Percentiles rank a stretch among this genome's conserved stretches.
These are phyloP conservation scores for Fomitopsis serialis DNA, from an alignment of 768 basidiomycete species.

Conservation along the genomic window DNA sequence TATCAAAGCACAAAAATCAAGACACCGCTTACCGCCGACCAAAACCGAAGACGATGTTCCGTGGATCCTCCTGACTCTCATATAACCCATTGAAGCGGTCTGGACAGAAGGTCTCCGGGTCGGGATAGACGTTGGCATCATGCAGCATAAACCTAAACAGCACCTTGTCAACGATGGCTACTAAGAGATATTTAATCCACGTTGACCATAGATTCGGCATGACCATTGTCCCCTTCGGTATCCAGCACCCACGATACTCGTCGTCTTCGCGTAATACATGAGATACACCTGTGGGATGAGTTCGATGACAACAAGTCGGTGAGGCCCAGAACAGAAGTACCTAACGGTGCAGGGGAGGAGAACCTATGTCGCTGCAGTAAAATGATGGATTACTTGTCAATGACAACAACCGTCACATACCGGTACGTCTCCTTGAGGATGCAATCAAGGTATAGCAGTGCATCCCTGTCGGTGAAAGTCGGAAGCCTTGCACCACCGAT, in stretches of 20 bases:
- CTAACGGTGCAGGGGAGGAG: no score
- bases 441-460: conserved; percentile 17
- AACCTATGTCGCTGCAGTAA: no score
- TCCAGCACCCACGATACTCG: background rate
- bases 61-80: conserved; percentile 27
- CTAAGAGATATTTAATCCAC: background rate
- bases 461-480: conserved; percentile 15
- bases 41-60: conserved; percentile 50
- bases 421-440: conserved; percentile 15
- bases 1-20: background rate
- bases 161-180: background rate
- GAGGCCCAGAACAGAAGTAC: no score
- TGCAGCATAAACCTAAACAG: background rate
- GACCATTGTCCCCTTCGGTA: background rate
- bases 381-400: background rate
- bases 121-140: background rate
- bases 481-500: conserved; percentile 29
- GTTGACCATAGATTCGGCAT: conserved; percentile 1
- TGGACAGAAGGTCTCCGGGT: background rate
- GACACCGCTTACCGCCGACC: conserved; percentile 30
- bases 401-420: background rate
- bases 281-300: background rate
- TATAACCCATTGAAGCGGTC: background rate
- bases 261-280: background rate
- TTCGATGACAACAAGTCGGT: no score